Percentiles rank a stretch among this genome's conserved stretches.
phyloP scores from a whole-genome alignment of 2,329 filamentous ascomycete species.

The Ilyonectria mors-panacis region DNA sequence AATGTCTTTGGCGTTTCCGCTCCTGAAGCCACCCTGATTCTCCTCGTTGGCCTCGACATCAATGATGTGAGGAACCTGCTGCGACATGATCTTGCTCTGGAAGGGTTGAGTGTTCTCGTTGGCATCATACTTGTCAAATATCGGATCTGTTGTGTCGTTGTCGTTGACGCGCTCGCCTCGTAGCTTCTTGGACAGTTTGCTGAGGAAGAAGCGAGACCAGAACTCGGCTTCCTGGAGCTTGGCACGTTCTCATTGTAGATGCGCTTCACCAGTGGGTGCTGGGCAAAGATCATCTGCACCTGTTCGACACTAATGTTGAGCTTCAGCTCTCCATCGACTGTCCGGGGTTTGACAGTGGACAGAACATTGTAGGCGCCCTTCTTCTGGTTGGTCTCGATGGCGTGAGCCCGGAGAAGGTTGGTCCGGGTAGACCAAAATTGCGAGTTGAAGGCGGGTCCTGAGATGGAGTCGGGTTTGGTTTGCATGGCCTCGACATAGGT shows the following conservation, averaged over 20 bases:
- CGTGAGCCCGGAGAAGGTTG: slow-evolving; percentile 88
- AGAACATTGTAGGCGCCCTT: slow-evolving; percentile 95
- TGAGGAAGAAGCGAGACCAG: slow-evolving; percentile 95
- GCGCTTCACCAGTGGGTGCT: slow-evolving; percentile 90
- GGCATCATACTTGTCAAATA: slow-evolving; percentile 90
- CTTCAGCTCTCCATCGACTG: slow-evolving; percentile 71
- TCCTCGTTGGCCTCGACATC: slow-evolving; percentile 95
- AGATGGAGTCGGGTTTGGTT: slow-evolving; percentile 88
- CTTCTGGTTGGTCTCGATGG: slow-evolving; percentile 88
- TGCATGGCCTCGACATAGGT: slow-evolving; percentile 89
- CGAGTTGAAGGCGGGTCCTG: slow-evolving; percentile 83
- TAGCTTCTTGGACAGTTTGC: slow-evolving; percentile 89
- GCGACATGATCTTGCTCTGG: slow-evolving; percentile 68
- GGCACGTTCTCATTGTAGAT: slow-evolving; percentile 94
- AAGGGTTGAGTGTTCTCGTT: slow-evolving; percentile 74
- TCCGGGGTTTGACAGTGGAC: slow-evolving; percentile 83
- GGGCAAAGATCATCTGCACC: slow-evolving; percentile 91
- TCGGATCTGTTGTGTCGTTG: slow-evolving; percentile 80
- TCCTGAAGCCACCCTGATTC: slow-evolving; percentile 86
- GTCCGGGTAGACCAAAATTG: slow-evolving; percentile 96
- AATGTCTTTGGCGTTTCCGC: slow-evolving; percentile 88
- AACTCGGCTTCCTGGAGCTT: slow-evolving; percentile 85
- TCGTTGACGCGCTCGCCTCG: slow-evolving; percentile 90
- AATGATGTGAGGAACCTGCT: slow-evolving; percentile 88
- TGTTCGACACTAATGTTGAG: slow-evolving; percentile 92